Percentiles rank a stretch among this genome's conserved stretches.
Evolutionary conservation across 805 yeast species (phyloP).

Genomic region (Yarrowia phangngaensis): DNA sequence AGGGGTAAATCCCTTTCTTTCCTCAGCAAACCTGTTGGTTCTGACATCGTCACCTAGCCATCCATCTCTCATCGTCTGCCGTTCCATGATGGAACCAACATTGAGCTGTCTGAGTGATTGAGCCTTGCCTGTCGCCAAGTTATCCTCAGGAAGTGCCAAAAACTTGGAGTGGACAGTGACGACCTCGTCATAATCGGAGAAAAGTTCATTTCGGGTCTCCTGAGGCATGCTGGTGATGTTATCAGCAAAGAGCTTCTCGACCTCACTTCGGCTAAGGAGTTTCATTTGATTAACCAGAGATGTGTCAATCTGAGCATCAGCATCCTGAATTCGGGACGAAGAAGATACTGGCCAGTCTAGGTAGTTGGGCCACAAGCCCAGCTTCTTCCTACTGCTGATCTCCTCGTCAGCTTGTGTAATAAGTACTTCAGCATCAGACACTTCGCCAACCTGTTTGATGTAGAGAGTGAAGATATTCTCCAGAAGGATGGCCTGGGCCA

Average conservation of each 20-base stretch:
- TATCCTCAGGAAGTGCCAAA: conserved; percentile 14
- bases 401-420: conserved; percentile 4
- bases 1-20: conserved; percentile 23
- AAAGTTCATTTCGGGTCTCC: conserved; percentile 14
- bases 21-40: conserved; percentile 23
- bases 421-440: conserved; percentile 1
- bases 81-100: conserved; percentile 18
- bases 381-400: conserved; percentile 8
- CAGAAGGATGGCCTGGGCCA: conserved; percentile 16
- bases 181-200: conserved; percentile 19
- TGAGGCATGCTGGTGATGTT: conserved; percentile 15
- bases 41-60: conserved; percentile 24
- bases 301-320: conserved; percentile 16
- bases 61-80: conserved; percentile 22
- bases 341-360: conserved; percentile 23
- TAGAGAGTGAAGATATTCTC: conserved; percentile 15
- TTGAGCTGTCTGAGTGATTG: conserved; percentile 25
- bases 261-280: conserved; percentile 1
- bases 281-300: conserved; percentile 16
- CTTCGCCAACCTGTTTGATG: conserved; percentile 15
- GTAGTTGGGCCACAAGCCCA: conserved; percentile 21
- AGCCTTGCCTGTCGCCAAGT: conserved; percentile 9
- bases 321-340: conserved; percentile 24
- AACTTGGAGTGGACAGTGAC: conserved; percentile 3
- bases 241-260: conserved; percentile 18